These are phyloP conservation scores for Nepenthes gracilis DNA, from an alignment of 148 eudicot genomes.

Conservation along the genomic window DNA sequence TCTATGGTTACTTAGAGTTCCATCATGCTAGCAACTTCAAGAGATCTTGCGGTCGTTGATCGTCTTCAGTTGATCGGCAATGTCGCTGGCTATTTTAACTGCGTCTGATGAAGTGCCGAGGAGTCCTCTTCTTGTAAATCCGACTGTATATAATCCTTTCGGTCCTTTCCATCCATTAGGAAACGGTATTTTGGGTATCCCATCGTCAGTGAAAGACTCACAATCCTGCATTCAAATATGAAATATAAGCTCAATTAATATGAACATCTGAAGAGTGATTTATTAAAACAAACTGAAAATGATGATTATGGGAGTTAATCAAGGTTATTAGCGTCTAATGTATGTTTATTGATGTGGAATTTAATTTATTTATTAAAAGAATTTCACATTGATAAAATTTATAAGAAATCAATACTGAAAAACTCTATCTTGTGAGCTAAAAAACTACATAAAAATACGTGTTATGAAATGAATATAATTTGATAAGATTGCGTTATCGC, in stretches of 20 bases:
- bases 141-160: slow-evolving; percentile 77
- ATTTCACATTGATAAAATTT: no score
- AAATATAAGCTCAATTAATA: background rate
- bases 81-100: slow-evolving; percentile 48
- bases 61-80: slow-evolving; percentile 45
- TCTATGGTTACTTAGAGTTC: no score
- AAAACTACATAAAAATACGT: no score
- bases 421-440: no score
- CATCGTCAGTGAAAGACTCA: slow-evolving; percentile 61
- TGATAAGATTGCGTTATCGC: no score
- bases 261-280: background rate
- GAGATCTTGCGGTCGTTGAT: background rate
- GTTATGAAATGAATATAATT: no score
- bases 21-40: background rate
- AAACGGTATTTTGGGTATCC: slow-evolving; percentile 75
- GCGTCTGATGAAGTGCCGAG: slow-evolving; percentile 73
- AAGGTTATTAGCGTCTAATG: no score
- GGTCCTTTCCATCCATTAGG: slow-evolving; percentile 87
- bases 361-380: no score
- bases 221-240: slow-evolving; percentile 27
- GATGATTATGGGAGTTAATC: background rate
- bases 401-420: no score
- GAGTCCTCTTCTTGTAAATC: slow-evolving; percentile 84
- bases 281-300: background rate
- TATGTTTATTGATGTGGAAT: no score